Percentiles rank a stretch among this genome's conserved stretches.
phyloP scores from a whole-genome alignment of 2,329 filamentous ascomycete species.

The Albifimbria verrucaria region DNA sequence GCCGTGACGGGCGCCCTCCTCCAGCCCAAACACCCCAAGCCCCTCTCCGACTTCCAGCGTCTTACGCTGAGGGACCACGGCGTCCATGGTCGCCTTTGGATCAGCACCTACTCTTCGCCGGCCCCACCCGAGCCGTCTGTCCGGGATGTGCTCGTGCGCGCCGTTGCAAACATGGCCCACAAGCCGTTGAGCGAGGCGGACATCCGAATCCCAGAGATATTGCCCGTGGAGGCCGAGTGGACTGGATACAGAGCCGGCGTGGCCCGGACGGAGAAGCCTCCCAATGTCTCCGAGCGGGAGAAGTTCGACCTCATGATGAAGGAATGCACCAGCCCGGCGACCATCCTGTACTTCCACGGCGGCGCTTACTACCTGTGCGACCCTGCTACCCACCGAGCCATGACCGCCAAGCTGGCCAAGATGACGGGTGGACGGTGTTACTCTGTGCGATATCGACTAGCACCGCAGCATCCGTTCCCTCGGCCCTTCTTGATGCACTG shows the following conservation, averaged over 20 bases:
- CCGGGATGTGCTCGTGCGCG: conserved; percentile 54
- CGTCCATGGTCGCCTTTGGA: conserved; percentile 78
- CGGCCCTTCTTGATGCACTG: conserved; percentile 69
- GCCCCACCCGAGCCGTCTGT: conserved; percentile 54
- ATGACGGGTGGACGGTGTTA: conserved; percentile 65
- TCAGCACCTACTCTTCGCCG: conserved; percentile 66
- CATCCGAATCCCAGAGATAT: conserved; percentile 45
- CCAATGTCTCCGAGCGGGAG: conserved; percentile 56
- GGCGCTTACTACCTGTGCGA: conserved; percentile 73
- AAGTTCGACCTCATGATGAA: conserved; percentile 66
- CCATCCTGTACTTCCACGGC: conserved; percentile 72
- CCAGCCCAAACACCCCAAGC: conserved; percentile 36
- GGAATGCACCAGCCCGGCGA: conserved; percentile 61
- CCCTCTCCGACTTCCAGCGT: conserved; percentile 62
- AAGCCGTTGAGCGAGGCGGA: conserved; percentile 7
- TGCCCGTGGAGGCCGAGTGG: conserved; percentile 69
- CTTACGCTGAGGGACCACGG: conserved; percentile 60
- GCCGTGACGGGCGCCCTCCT: conserved; percentile 68
- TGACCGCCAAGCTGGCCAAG: conserved; percentile 60
- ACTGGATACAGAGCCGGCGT: conserved; percentile 63
- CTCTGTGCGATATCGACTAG: conserved; percentile 70
- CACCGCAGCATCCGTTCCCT: conserved; percentile 74
- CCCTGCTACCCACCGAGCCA: conserved; percentile 61
- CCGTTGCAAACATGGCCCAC: conserved; percentile 38
- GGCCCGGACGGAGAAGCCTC: conserved; percentile 44